Evolutionary conservation across 139 green algal genomes (phyloP).

Genomic region (Chlorella ohadii): DNA sequence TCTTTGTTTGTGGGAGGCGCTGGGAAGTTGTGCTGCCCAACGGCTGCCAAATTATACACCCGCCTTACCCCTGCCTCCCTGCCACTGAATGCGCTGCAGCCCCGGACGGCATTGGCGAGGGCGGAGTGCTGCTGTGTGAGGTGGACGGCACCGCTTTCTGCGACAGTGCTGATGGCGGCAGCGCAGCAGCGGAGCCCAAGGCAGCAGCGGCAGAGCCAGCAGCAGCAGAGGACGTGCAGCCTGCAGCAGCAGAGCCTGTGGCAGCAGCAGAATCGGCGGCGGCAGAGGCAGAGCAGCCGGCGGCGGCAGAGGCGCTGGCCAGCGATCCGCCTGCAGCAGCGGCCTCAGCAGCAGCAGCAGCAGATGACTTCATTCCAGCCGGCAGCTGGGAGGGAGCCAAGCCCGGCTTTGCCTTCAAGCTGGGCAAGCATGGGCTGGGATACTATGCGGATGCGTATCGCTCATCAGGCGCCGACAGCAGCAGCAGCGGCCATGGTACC

Average conservation of each 20-base stretch:
- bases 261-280: background rate
- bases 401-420: constrained; percentile 45
- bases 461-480: background rate
- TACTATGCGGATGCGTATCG: constrained; percentile 46
- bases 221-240: background rate
- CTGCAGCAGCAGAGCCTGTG: background rate
- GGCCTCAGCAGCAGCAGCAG: too few relatives aligned
- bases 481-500: background rate
- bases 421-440: constrained; percentile 40
- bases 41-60: too few relatives aligned
- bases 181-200: background rate
- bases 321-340: too few relatives aligned
- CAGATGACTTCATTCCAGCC: constrained; percentile 25
- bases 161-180: background rate
- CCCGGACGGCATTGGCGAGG: constrained; percentile 27
- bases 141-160: background rate
- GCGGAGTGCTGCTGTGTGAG: background rate
- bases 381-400: constrained; percentile 28
- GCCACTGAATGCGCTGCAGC: constrained; percentile 24
- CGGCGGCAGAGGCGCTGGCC: background rate
- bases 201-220: too few relatives aligned
- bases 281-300: background rate
- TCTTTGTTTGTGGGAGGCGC: too few relatives aligned
- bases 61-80: too few relatives aligned
- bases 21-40: too few relatives aligned